phyloP scores from a whole-genome alignment of 192 early-diverging fungal species.

The Helicostylum pulchrum region DNA sequence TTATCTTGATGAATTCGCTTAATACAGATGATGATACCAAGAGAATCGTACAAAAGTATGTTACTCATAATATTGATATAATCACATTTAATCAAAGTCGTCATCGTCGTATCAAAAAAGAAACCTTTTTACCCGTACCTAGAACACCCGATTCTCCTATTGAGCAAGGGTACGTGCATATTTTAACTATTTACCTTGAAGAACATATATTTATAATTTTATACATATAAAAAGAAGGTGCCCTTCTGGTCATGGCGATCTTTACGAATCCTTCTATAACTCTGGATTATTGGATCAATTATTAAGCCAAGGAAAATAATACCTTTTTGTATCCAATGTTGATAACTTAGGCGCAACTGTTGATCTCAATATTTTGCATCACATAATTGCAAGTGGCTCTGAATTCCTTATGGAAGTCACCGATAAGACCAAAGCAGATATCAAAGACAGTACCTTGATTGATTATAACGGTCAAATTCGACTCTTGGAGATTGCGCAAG shows the following conservation, averaged over 20 bases:
- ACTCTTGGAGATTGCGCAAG: slow-evolving; percentile 97
- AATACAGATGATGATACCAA: slow-evolving; percentile 98
- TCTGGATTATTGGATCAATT: slow-evolving; percentile 93
- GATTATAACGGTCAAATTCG: slow-evolving; percentile 94
- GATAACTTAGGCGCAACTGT: slow-evolving; percentile 99
- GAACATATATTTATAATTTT: background rate
- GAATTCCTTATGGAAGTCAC: slow-evolving; percentile 99
- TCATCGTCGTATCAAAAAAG: slow-evolving; percentile 91
- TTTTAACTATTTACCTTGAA: background rate
- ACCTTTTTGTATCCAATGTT: slow-evolving; percentile 97
- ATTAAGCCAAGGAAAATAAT: slow-evolving; percentile 94
- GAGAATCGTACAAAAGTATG: slow-evolving; percentile 98
- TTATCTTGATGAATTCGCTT: slow-evolving; percentile 99
- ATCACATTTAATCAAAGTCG: slow-evolving; percentile 97
- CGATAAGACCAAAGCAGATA: slow-evolving; percentile 98
- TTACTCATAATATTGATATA: slow-evolving; percentile 85
- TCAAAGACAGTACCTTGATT: slow-evolving; percentile 99
- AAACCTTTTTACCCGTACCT: slow-evolving; percentile 84
- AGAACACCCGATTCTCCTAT: slow-evolving; percentile 62
- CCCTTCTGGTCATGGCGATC: slow-evolving; percentile 97
- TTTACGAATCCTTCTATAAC: slow-evolving; percentile 92
- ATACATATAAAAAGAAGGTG: slow-evolving; percentile 59
- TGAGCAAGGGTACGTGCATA: slow-evolving; percentile 53
- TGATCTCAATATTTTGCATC: slow-evolving; percentile 86
- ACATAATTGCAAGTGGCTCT: slow-evolving; percentile 81